Percentiles rank a stretch among this genome's conserved stretches.
These are phyloP conservation scores for Penicillium olsonii DNA, from an alignment of 2,329 filamentous ascomycete genomes.

Conservation along the genomic window DNA sequence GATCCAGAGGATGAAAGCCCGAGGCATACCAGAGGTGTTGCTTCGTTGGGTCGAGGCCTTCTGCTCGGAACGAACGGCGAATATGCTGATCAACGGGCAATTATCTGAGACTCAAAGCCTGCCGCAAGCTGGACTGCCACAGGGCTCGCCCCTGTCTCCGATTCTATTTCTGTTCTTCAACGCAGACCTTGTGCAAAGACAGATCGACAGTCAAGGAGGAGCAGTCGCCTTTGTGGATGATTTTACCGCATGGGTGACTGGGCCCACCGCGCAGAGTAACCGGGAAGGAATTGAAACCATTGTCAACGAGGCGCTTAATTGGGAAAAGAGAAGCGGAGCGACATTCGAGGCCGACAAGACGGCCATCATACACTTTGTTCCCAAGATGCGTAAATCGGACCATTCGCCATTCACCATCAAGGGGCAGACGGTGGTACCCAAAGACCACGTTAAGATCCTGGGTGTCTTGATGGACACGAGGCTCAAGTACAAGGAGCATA, in stretches of 20 bases:
- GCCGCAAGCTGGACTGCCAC: conserved; percentile 18
- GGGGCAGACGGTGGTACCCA: background rate
- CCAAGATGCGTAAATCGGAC: background rate
- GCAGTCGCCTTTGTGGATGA: conserved; percentile 12
- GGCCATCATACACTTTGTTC: background rate
- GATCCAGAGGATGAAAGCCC: conserved; percentile 33
- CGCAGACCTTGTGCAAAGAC: conserved; percentile 6
- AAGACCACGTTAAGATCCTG: background rate
- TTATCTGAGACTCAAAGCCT: conserved; percentile 15
- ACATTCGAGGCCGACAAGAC: conserved; percentile 35
- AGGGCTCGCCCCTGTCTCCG: conserved; percentile 24
- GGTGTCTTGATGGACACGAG: conserved; percentile 19
- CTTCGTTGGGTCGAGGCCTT: conserved; percentile 30
- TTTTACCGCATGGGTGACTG: conserved; percentile 7
- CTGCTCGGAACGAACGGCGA: conserved; percentile 25
- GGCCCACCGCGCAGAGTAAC: background rate
- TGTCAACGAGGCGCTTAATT: conserved; percentile 18
- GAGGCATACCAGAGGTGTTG: conserved; percentile 27
- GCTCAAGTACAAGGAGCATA: conserved; percentile 28
- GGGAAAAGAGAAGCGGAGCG: conserved; percentile 30
- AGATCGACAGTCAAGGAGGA: background rate
- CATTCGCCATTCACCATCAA: background rate
- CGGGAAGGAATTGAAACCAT: conserved; percentile 10
- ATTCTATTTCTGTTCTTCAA: conserved; percentile 2
- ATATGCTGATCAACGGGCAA: conserved; percentile 22